Evolutionary conservation across 2,329 filamentous ascomycete species (phyloP).

Genomic region (Microdochium paspali): DNA sequence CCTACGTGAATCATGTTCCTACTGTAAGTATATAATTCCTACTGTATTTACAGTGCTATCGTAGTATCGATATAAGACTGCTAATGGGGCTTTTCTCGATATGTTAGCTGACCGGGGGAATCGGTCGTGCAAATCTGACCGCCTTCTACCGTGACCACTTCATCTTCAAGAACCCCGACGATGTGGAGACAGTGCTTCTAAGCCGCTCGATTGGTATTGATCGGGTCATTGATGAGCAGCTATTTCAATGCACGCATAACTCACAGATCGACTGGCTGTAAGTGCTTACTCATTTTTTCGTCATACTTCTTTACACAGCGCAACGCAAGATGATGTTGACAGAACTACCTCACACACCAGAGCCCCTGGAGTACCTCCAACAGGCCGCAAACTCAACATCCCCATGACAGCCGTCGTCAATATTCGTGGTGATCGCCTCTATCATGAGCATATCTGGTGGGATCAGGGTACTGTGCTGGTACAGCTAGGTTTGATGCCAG

Average conservation of each 20-base stretch:
- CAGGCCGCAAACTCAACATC: slow-evolving; percentile 41
- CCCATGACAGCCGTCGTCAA: slow-evolving; percentile 55
- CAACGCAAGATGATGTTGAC: too few species aligned
- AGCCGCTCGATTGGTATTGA: slow-evolving; percentile 57
- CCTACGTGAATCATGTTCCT: slow-evolving; percentile 56
- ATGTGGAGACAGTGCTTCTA: slow-evolving; percentile 46
- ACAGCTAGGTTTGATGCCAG: slow-evolving; percentile 49
- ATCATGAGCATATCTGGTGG: slow-evolving; percentile 61
- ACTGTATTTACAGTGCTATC: background rate
- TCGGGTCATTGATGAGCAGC: slow-evolving; percentile 55
- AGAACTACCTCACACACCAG: slow-evolving; percentile 31
- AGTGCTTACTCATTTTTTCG: slow-evolving; percentile 8
- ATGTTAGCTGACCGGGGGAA: slow-evolving; percentile 43
- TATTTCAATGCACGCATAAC: slow-evolving; percentile 48
- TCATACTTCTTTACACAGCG: background rate
- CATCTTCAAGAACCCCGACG: slow-evolving; percentile 45
- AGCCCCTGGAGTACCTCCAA: slow-evolving; percentile 48
- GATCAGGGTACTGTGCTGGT: slow-evolving; percentile 54
- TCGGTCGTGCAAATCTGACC: slow-evolving; percentile 47
- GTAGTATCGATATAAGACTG: too few species aligned
- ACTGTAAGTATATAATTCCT: slow-evolving; percentile 30
- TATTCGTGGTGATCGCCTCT: slow-evolving; percentile 52
- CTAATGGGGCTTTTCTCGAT: too few species aligned
- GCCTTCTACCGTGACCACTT: slow-evolving; percentile 60
- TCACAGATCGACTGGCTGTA: slow-evolving; percentile 48